Evolutionary conservation across 2,329 filamentous ascomycete genomes (phyloP), one percentile per base, ranked within the genome.

Genomic region (Apiospora kogelbergensis): DNA sequence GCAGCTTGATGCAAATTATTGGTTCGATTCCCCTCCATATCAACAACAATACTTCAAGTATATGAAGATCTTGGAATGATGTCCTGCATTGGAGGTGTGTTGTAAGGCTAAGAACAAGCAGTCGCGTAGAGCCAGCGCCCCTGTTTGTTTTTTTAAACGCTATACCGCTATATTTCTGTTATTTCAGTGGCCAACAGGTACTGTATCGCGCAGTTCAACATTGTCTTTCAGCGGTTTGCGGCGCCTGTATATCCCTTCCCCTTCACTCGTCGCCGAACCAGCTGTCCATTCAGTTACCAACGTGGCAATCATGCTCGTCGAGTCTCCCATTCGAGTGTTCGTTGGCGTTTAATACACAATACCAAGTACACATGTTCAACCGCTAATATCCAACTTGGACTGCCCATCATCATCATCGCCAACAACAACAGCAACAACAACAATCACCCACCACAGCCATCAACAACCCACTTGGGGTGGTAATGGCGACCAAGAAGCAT

Each of bases 1-100:
- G 66, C 71, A 45, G 74, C 67, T 24, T 80, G 71, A 65, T 65
- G 9, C n/a, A 37, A 11, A 60, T 60, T 11, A 11, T 60, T 11
- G 6, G 20, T n/a, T n/a, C 9, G 30, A 60, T 17, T 37, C 53
- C 20, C 53, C 30, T 60, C 26, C n/a, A 37, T 15, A 15, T 15
- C 11, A 33, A 22, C 7, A 37, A 60, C 17, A 60, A 37, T 2
- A n/a, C 53, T 37, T 37, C 30, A 37, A 60, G 33, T 3, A 37
- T n/a, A 37, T 22, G 17, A 13, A 15, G 10, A n/a, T 20, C 30
- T n/a, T n/a, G 9, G 17, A n/a, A n/a, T 37, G 53, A 37, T 60
- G 53, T n/a, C 37, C 20, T 37, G 17, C 53, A 15, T 60, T 22
- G 13, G 20, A 22, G 53, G 53, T 37, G 20, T 3, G 1, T 60